Evolutionary conservation across 495 filamentous ascomycete genomes (phyloP), one percentile per base, ranked within the genome.

Genomic region (Neurospora pannonica): DNA sequence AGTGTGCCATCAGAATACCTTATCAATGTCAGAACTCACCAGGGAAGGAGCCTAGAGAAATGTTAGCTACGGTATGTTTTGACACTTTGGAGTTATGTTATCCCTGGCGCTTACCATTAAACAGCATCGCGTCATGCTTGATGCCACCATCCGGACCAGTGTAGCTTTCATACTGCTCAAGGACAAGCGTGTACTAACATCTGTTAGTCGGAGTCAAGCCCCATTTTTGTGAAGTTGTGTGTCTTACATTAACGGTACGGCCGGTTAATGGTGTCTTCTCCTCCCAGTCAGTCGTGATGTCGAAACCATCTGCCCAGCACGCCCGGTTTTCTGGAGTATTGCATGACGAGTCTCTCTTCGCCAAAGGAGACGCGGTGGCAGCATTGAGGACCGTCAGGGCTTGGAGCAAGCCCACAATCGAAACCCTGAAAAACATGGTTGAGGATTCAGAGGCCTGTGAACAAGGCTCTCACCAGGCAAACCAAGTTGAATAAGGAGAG

Each of bases 41-140:
- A 62, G 54, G 54, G 54, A 31, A 62, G 54, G 54, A 62, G 54
- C 54, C 54, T 62, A 62, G 13, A 62, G 28, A 62, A 17, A 34
- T 34, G 28, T 62, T 62, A 62, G 28, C 15, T 62, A 31, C 31
- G 31, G 31, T 31, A 28, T 31, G 28, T 17, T 54, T 62, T 34
- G 13, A 19, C 24, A 15, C 13, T 9, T 62, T 34, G 24, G 2
- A 34, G 13, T 31, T 4, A 31, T 1, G 21, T 34, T 31, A 3
- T 17, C 5, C 15, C 28, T 34, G 28, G 15, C 28, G 28, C 54
- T 62, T 31, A 62, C 54, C 24, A 24, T 72, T 72, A 60, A 72
- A 67, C 38, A 72, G 37, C 71, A 72, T 72, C 15, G 71, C 71
- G 13, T 67, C 39, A 70, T 70, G 46, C 71, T 72, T 72, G 31